Evolutionary conservation across 768 basidiomycete genomes (phyloP).

Genomic region (Leccinellum rugosiceps): DNA sequence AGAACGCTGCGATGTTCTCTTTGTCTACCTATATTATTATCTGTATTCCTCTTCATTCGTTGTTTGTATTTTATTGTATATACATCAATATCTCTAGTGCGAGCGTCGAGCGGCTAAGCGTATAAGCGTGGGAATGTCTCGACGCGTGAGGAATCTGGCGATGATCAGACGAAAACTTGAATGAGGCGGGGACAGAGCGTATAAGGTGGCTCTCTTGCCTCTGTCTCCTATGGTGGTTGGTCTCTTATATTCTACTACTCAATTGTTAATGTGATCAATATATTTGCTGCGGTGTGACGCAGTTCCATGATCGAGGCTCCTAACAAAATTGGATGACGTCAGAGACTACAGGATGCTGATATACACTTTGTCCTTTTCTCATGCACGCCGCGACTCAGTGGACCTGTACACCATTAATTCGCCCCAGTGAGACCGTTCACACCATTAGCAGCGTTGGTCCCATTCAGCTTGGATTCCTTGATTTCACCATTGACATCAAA

Average conservation of each 20-base stretch:
- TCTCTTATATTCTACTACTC: no score
- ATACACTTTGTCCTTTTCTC: not conserved
- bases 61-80: not conserved
- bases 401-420: slow-evolving; percentile 16
- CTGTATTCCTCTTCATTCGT: not conserved
- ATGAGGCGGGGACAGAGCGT: no score
- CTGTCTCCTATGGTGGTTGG: no score
- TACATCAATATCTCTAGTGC: not conserved
- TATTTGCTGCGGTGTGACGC: no score
- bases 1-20: not conserved
- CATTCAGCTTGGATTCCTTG: slow-evolving; percentile 15
- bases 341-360: no score
- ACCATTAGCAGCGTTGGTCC: slow-evolving; percentile 13
- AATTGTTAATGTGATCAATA: no score
- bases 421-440: slow-evolving; percentile 4
- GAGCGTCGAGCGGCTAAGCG: no score
- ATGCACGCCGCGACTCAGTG: not conserved
- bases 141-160: no score
- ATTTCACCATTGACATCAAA: not conserved
- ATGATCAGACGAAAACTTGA: no score
- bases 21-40: slow-evolving; percentile 8
- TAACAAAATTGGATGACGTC: slow-evolving; percentile 11
- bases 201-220: no score
- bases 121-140: no score
- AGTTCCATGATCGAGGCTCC: no score